phyloP scores from a whole-genome alignment of 2,329 filamentous ascomycete genomes.

The Magnaporthiopsis rhizophila region DNA sequence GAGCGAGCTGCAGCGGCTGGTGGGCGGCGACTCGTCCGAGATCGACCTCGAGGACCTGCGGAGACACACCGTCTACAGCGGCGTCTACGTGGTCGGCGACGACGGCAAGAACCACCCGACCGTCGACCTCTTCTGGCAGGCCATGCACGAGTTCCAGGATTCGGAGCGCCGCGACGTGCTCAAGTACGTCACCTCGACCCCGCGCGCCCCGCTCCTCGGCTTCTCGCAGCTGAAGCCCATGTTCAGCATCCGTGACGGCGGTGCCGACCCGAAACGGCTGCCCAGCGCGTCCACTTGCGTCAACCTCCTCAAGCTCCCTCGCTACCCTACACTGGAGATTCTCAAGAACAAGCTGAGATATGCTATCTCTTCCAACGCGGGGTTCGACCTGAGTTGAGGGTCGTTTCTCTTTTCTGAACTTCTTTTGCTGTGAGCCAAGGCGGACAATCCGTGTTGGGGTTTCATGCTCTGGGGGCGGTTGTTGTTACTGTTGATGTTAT shows the following conservation, averaged over 20 bases:
- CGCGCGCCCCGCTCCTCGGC: conserved; percentile 79
- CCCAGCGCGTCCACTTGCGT: conserved; percentile 96
- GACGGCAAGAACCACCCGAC: conserved; percentile 81
- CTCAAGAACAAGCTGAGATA: conserved; percentile 80
- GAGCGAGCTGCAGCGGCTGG: conserved; percentile 82
- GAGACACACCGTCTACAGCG: conserved; percentile 76
- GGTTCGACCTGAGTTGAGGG: conserved; percentile 77
- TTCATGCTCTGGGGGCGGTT: neutral
- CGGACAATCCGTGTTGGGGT: neutral
- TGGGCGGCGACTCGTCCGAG: conserved; percentile 77
- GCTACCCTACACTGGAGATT: conserved; percentile 58
- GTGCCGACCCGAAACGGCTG: conserved; percentile 65
- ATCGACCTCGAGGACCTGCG: conserved; percentile 85
- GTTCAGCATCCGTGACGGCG: conserved; percentile 85
- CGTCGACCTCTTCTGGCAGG: conserved; percentile 82
- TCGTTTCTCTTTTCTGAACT: too few relatives aligned
- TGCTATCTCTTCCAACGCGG: conserved; percentile 80
- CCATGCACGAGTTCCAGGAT: conserved; percentile 70
- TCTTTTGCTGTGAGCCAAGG: neutral
- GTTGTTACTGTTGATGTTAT: neutral
- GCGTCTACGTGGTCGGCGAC: conserved; percentile 82
- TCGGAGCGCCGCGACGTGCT: conserved; percentile 75
- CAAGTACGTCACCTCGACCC: conserved; percentile 93
- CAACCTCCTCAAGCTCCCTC: conserved; percentile 85
- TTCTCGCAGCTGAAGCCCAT: conserved; percentile 77